Base-by-base conservation (phyloP, 73 alveolate species). In the Loxodes magnus region DNA sequence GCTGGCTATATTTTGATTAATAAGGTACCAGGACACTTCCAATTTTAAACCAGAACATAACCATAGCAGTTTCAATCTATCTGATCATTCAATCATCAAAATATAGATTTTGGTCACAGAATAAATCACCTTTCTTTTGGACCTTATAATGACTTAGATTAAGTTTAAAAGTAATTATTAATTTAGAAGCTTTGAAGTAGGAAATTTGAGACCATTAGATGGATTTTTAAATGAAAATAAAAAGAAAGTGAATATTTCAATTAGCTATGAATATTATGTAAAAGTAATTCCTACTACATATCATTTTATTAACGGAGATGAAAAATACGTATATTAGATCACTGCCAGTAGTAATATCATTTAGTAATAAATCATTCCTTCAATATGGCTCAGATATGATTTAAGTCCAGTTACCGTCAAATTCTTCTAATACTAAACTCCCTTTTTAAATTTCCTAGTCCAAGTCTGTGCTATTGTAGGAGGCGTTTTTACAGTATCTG, bases 401-500 rank as follows among this genome's bases (percentile, higher is more conserved):
- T 71, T 94, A 17, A 78, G 97, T 5, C 98, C 98, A 16, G 90
- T 88, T 38, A 94, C 98, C 10, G 98, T 92, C 30, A 77, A 78
- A 35, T 85, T 72, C 66, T 58, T 66, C 16, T 80, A 84, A 66
- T 70, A 76, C 27, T 84, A 77, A 56, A 98, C 85, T 55, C 41
- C 79, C 24, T 71, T 85, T 51, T 51, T 79, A 25, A 87, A 77
- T 51, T 83, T 82, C 58, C 49, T 84, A 33, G 81, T 81, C 34
- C 82, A 88, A 73, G 78, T 94, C 38, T 92, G 97, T 71, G 97
- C 98, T 22, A 92, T 94, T 53, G 60, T 94, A 16, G 99, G 99
- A 52, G 99, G 99, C 23, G 90, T 94, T 24, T 94, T 87, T 71
- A 91, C 99, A 21, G 92, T 88, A 17, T 90, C 96, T 29, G 96